These are phyloP conservation scores for Phytophthora pistaciae DNA, from an alignment of 352 stramenopile genomes.

Conservation along the genomic window DNA sequence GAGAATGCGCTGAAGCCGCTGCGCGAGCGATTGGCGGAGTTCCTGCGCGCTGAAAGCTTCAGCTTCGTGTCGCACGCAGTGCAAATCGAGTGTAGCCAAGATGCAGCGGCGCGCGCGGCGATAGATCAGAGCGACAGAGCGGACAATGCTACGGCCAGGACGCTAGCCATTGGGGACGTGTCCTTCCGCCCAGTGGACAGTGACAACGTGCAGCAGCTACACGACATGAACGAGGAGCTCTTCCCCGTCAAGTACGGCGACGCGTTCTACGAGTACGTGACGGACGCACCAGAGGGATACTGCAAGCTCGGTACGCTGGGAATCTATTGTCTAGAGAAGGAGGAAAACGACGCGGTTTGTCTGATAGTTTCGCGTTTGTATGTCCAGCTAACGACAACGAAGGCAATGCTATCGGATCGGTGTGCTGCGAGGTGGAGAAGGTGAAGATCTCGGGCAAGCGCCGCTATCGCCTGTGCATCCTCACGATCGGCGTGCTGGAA, in stretches of 20 bases:
- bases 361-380: neutral
- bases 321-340: neutral
- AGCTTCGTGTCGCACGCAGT: slow-evolving; percentile 59
- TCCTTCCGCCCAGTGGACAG: slow-evolving; percentile 61
- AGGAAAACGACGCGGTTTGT: neutral
- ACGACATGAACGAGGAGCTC: slow-evolving; percentile 88
- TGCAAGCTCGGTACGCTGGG: slow-evolving; percentile 57
- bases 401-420: slow-evolving; percentile 78
- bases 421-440: slow-evolving; percentile 90
- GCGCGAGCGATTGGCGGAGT: slow-evolving; percentile 45
- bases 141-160: neutral
- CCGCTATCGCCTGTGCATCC: slow-evolving; percentile 70
- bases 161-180: slow-evolving; percentile 24
- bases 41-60: slow-evolving; percentile 54
- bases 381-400: slow-evolving; percentile 75
- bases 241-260: slow-evolving; percentile 95
- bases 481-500: slow-evolving; percentile 93
- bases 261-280: slow-evolving; percentile 93
- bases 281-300: slow-evolving; percentile 63
- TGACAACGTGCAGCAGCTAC: slow-evolving; percentile 79
- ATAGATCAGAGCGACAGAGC: neutral
- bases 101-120: neutral
- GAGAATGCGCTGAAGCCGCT: slow-evolving; percentile 50
- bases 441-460: slow-evolving; percentile 29
- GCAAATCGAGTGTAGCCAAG: slow-evolving; percentile 46